phyloP scores from a whole-genome alignment of 202 grass and related monocot species.

The Musa balbisiana region DNA sequence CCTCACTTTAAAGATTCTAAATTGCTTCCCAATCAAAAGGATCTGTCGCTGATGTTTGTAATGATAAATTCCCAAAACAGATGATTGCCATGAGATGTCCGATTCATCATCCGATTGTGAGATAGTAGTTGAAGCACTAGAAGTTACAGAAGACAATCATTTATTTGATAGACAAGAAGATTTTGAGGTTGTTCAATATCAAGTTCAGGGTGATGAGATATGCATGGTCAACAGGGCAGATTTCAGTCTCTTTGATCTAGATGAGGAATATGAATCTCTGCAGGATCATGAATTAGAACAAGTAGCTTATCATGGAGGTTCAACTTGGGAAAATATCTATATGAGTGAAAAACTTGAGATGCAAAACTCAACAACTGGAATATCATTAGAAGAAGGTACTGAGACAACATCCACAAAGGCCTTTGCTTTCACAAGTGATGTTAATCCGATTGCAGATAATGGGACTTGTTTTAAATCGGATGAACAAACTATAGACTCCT shows the following conservation, averaged over 20 bases:
- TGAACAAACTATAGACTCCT: not conserved
- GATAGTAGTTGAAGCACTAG: not conserved
- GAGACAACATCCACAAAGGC: not conserved
- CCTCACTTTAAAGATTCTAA: not conserved
- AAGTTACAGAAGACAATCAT: not conserved
- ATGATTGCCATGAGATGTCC: not conserved
- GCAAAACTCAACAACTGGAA: not conserved
- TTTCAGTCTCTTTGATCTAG: slow-evolving; percentile 14
- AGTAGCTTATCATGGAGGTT: not conserved
- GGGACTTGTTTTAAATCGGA: not conserved
- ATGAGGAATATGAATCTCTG: slow-evolving; percentile 12
- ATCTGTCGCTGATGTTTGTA: not conserved
- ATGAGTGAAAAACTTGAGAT: slow-evolving; percentile 11
- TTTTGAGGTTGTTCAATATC: slow-evolving; percentile 4
- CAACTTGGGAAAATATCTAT: slow-evolving; percentile 2
- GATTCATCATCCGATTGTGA: slow-evolving; percentile 12
- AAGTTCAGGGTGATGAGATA: slow-evolving; percentile 10
- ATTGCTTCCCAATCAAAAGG: not conserved
- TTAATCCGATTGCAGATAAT: slow-evolving; percentile 2
- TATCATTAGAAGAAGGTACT: slow-evolving; percentile 1
- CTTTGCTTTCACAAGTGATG: not conserved
- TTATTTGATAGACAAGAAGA: not conserved
- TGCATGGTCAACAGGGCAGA: slow-evolving; percentile 16
- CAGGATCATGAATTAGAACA: slow-evolving; percentile 13
- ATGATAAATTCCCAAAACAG: not conserved